Evolutionary conservation across 768 basidiomycete species (phyloP).

Genomic region (Tylopilus sp.): DNA sequence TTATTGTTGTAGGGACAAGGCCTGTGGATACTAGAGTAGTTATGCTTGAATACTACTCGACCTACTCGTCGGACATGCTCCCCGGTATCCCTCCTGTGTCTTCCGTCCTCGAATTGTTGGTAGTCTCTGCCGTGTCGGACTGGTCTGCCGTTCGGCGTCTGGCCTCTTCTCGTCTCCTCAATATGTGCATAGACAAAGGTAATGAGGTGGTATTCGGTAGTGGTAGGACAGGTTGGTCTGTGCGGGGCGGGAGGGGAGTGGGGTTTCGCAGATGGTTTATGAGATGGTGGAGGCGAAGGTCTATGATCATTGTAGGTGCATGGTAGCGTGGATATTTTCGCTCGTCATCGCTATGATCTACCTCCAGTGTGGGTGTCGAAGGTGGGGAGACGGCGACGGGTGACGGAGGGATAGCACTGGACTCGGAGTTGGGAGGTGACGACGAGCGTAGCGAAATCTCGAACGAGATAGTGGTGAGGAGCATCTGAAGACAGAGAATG

Average conservation of each 20-base stretch:
- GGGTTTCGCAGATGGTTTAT: slow-evolving; percentile 57
- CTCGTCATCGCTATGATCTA: slow-evolving; percentile 15
- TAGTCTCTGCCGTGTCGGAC: slow-evolving; percentile 18
- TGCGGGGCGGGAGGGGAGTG: slow-evolving; percentile 33
- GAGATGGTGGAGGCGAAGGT: slow-evolving; percentile 55
- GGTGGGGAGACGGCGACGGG: slow-evolving; percentile 23
- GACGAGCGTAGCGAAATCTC: slow-evolving; percentile 46
- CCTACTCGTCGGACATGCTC: slow-evolving; percentile 24
- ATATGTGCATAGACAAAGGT: slow-evolving; percentile 45
- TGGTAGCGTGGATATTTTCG: slow-evolving; percentile 21
- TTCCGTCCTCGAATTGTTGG: slow-evolving; percentile 35
- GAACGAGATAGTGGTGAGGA: slow-evolving; percentile 67
- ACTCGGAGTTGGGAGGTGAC: slow-evolving; percentile 41
- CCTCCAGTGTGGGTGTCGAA: slow-evolving; percentile 25
- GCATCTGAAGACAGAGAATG: slow-evolving; percentile 63
- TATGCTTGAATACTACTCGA: slow-evolving; percentile 20
- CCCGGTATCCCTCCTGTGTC: slow-evolving; percentile 35
- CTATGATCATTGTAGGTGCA: slow-evolving; percentile 51
- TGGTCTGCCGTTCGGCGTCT: slow-evolving; percentile 32
- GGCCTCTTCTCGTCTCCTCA: slow-evolving; percentile 45
- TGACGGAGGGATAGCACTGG: slow-evolving; percentile 27
- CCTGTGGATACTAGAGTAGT: slow-evolving; percentile 17
- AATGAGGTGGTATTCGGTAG: slow-evolving; percentile 59
- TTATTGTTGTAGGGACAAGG: slow-evolving; percentile 7
- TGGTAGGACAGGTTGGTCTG: slow-evolving; percentile 41